Evolutionary conservation across 2,329 filamentous ascomycete species (phyloP).

Genomic region (Epichloe glyceriae): DNA sequence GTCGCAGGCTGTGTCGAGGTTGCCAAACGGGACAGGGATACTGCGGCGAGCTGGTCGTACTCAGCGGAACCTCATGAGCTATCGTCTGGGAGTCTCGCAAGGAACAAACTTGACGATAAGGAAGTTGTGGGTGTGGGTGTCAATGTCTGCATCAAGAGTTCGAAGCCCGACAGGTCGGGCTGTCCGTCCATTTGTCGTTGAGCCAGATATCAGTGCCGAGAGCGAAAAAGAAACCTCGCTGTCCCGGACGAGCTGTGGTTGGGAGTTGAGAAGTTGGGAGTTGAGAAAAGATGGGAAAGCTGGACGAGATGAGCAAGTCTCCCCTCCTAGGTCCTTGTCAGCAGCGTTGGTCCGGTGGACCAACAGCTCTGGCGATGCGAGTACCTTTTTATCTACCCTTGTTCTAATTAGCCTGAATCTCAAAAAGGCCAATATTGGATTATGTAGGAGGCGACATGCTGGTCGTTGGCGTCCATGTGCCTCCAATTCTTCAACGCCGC

Average conservation of each 20-base stretch:
- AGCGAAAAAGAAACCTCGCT: not conserved
- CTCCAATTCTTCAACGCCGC: too few species aligned
- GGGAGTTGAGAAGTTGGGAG: not conserved
- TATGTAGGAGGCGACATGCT: too few species aligned
- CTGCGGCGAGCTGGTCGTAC: conserved; percentile 1
- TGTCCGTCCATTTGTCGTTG: not conserved
- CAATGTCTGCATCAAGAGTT: not conserved
- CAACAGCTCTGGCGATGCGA: not conserved
- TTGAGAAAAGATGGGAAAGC: not conserved
- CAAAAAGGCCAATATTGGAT: too few species aligned
- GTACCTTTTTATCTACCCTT: too few species aligned
- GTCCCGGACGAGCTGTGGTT: not conserved
- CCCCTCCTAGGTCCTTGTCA: too few species aligned
- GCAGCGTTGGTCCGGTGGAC: too few species aligned
- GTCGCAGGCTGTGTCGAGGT: not conserved
- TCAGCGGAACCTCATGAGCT: conserved; percentile 1
- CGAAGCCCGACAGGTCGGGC: not conserved
- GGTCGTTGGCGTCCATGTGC: too few species aligned
- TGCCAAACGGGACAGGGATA: conserved; percentile 1
- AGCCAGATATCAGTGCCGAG: not conserved
- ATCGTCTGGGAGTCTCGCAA: not conserved
- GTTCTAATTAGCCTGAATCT: too few species aligned
- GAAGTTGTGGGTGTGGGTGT: not conserved
- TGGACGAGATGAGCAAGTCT: not conserved
- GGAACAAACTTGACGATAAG: not conserved